phyloP scores from a whole-genome alignment of 257 asterid species.

The Gardenia jasminoides region DNA sequence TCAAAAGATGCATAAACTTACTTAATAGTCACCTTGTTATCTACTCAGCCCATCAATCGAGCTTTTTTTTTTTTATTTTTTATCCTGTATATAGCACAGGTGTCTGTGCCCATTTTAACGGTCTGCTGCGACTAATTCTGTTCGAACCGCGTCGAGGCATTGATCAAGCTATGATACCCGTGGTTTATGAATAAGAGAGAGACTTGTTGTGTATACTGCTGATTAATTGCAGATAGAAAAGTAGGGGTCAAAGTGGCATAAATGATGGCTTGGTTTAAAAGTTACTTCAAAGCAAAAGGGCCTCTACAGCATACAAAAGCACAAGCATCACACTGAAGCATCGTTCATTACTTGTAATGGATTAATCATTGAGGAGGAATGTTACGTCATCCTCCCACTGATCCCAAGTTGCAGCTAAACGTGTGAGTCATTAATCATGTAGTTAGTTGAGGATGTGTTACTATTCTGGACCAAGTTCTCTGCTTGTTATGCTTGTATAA shows the following conservation, averaged over 20 bases:
- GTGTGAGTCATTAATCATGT: neutral
- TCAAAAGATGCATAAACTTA: no score
- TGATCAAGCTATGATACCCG: neutral
- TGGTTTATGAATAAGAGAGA: neutral
- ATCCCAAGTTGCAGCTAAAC: neutral
- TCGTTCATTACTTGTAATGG: slow-evolving; percentile 25
- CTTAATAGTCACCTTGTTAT: no score
- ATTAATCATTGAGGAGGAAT: slow-evolving; percentile 6
- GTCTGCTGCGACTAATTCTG: no score
- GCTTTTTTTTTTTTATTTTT: no score
- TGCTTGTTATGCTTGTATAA: neutral
- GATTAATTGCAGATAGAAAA: neutral
- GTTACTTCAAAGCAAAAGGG: slow-evolving; percentile 29
- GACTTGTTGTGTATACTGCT: neutral
- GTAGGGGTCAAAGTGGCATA: slow-evolving; percentile 20
- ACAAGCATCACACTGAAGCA: slow-evolving; percentile 9
- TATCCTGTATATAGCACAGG: no score
- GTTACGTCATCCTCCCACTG: neutral
- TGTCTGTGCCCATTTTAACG: no score
- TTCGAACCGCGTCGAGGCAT: no score
- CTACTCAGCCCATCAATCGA: no score
- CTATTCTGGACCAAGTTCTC: neutral
- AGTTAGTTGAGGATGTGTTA: neutral
- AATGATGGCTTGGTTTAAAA: slow-evolving; percentile 34
- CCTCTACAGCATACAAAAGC: slow-evolving; percentile 14